Base-by-base conservation (phyloP, 225 moss, liverwort and hornwort species). In the Polytrichum formosum region DNA sequence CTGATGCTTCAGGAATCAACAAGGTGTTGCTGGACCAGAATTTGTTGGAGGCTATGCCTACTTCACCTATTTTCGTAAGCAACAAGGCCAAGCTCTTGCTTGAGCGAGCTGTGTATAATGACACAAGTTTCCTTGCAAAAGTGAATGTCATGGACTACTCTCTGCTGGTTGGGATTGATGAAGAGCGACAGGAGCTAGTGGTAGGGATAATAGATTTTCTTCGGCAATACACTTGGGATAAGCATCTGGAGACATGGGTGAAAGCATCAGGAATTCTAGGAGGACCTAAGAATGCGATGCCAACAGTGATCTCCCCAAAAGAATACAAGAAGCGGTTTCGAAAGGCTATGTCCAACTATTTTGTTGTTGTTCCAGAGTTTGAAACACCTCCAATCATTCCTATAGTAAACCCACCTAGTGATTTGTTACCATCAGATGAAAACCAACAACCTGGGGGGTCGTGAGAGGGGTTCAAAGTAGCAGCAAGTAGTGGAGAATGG, bases 201-300 rank as follows among this genome's bases (percentile, higher is more conserved):
- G 72, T 90, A 69, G 90, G 90, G 30, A 90, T 90, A 56, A 87
- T 90, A 61, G 90, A 90, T 78, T 87, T 80, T 76, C 82, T 90
- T 31, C 87, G 90, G 79, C 90, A 90, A 65, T 90, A 90, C 53
- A 90, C 90, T 8, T 90, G 90, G 90, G 90, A 90, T 68, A 90
- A 90, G 72, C 90, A 90, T 23, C 76, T 90, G 79, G 90, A 90
- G 82, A 90, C 90, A 17, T 90, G 90, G 90, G 90, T 90, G 63
- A 90, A 90, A 55, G 84, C 84, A 0, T 84, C 90, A 2, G 90
- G 84, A 66, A 87, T 90, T 54, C 82, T 90, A 9, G 90, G 90
- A 30, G 90, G 90, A 55, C 76, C 87, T 26, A 87, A 84, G 67
- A 54, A 87, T 55, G 84, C 79, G 5, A 21, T 82, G 56, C 90